Evolutionary conservation across 257 asterid species (phyloP), one percentile per base, ranked within the genome.

Genomic region (Vinca minor): DNA sequence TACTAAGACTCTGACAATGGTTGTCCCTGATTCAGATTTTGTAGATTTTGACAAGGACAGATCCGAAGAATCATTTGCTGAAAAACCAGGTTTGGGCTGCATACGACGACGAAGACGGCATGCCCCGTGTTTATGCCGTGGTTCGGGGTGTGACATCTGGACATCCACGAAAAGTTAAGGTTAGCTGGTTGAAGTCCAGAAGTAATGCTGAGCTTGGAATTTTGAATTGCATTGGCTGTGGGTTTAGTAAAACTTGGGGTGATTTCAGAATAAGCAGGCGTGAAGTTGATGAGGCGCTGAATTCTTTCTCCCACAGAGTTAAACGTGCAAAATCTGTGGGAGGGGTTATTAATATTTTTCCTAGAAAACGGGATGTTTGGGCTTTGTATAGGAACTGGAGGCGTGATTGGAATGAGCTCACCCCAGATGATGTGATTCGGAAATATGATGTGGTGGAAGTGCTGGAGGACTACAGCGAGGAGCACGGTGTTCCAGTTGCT

Each of bases 341-440:
- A 74, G 93, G 94, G 49, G 76, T 72, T 10, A 68, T 84, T 36
- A 84, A 77, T 48, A 76, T 89, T 46, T 77, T 70, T 52, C 94
- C 96, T 8, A 46, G 70, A 15, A 81, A 84, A 75, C 91, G 94
- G 18, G 91, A 89, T 31, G 76, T 82, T 64, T 86, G 96, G 96
- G 95, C 95, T 1, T 41, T 86, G 77, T 86, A 80, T 68, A 67
- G 75, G 72, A 80, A 89, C 74, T 84, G 95, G 96, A 83, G 90
- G 18, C 72, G 78, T 29, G 76, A 83, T 62, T 89, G 96, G 96
- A 70, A 86, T 28, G 86, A 66, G 73, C 63, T 25, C 36, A 81
- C 87, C 9, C 71, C 71, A 0, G 82, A 78, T 67, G 85, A 84
- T 56, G 78, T 55, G 31, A 62, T 81, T 48, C 88, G 69, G 29